Base-by-base conservation (phyloP, 2,329 filamentous ascomycete species). In the Graphiopsis chlorocephala region DNA sequence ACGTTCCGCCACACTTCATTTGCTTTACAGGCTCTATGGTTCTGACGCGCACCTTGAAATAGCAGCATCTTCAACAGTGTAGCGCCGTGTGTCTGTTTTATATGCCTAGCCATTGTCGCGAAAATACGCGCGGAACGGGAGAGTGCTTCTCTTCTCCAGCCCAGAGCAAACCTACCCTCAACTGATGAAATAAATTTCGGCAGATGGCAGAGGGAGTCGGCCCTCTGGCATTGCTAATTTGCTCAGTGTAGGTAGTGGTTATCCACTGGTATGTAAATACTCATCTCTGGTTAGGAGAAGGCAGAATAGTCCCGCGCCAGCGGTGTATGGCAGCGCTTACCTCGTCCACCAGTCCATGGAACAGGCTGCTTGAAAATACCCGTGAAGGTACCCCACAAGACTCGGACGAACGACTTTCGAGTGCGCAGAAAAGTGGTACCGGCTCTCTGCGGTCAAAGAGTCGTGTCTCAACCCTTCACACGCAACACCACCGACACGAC, bases 181-280 rank as follows among this genome's bases (percentile, higher is more conserved):
- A 58, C 33, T 45, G 55, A 58, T 58, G 55, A 45, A 58, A 58
- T 42, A 57, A 57, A 38, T 28, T 26, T 11, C 50, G 29, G 55
- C 55, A 57, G 17, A 28, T 29, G 55, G 55, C 55, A 58, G 23
- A n/a, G 23, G 55, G 55, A 38, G n/a, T 58, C 55, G 55, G 55
- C 55, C 55, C 55, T 42, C 23, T 58, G 55, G 55, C 55, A 38
- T 25, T 58, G 55, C 55, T 26, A 8, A 20, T 23, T 23, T 38
- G 35, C 47, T 25, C 20, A 50, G 47, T 25, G 20, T 23, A 26
- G 47, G 20, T 26, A 50, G 25, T 26, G 25, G 11, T 26, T 17
- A 50, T 50, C 47, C 20, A 26, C 23, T 15, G 28, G 28, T 14
- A 10, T 26, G 23, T 52, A 29, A 52, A 15, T 52, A n/a, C 48